A percentile compares a stretch with the other conserved stretches of the same genome.
phyloP scores from a whole-genome alignment of 495 filamentous ascomycete genomes.

The Penicillium pulvis region DNA sequence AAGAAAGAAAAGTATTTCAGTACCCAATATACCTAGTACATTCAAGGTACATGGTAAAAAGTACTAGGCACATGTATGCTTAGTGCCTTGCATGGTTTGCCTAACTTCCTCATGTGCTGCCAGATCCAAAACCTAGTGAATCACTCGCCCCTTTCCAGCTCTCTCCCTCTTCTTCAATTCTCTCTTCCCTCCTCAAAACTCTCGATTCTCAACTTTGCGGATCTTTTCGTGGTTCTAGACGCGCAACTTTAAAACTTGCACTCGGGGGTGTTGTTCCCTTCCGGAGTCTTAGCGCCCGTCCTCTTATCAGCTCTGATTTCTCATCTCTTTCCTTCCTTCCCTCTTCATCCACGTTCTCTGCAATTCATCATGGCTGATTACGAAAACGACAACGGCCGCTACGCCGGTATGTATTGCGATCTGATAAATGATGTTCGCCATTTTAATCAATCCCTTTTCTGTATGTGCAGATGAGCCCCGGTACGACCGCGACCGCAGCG shows the following conservation, averaged over 20 bases:
- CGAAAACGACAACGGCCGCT: slow-evolving; percentile 82
- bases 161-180: not conserved
- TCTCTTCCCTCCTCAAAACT: not conserved
- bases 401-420: slow-evolving; percentile 67
- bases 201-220: slow-evolving; percentile 1
- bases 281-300: slow-evolving; percentile 25
- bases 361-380: slow-evolving; percentile 63
- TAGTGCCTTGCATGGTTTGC: slow-evolving; percentile 9
- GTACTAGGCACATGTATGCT: not conserved
- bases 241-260: slow-evolving; percentile 4
- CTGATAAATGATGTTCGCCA: slow-evolving; percentile 2
- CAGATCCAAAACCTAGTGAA: not conserved
- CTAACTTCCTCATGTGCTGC: slow-evolving; percentile 7
- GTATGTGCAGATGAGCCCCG: slow-evolving; percentile 68
- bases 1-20: not conserved
- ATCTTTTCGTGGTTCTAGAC: not conserved
- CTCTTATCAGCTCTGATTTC: slow-evolving; percentile 31
- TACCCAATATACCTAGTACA: not conserved
- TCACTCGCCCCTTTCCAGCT: slow-evolving; percentile 8
- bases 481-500: slow-evolving; percentile 87
- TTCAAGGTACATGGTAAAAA: slow-evolving; percentile 1
- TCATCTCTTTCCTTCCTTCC: slow-evolving; percentile 20
- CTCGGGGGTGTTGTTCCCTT: slow-evolving; percentile 29
- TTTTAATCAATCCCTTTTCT: slow-evolving; percentile 10
- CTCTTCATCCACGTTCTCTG: slow-evolving; percentile 20